Conservation (phyloP, 352 stramenopile genomes). For the Phytophthora tubulina region DNA sequence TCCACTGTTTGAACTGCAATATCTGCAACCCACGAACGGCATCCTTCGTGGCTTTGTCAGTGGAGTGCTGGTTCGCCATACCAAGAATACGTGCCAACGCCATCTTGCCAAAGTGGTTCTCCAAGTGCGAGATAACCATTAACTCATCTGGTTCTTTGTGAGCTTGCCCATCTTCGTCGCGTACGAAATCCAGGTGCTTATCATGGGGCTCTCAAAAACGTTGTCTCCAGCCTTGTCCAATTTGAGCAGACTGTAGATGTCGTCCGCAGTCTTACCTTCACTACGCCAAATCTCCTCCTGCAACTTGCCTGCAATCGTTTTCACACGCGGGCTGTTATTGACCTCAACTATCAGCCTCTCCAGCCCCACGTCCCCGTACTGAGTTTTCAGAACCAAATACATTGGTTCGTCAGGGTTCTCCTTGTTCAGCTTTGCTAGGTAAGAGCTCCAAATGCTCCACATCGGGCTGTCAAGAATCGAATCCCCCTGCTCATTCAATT, state of each 20-base stretch:
- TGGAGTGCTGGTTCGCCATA: too few species aligned
- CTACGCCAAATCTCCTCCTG: background rate
- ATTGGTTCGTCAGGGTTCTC: background rate
- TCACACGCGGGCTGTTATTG: background rate
- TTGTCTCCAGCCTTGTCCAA: background rate
- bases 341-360: background rate
- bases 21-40: too few species aligned
- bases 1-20: too few species aligned
- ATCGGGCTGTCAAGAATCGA: too few species aligned
- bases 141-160: too few species aligned
- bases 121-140: too few species aligned
- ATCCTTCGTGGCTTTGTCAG: too few species aligned
- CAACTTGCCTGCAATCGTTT: background rate
- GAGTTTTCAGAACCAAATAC: background rate
- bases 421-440: background rate
- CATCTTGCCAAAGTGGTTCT: too few species aligned
- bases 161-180: too few species aligned
- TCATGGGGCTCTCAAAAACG: background rate
- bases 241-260: background rate
- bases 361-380: background rate
- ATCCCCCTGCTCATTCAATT: too few species aligned
- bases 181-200: background rate
- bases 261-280: background rate
- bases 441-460: background rate
- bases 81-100: too few species aligned